Evolutionary conservation across 805 yeast species (phyloP), one percentile per base, ranked within the genome.

Genomic region (Metschnikowia cerradonensis): DNA sequence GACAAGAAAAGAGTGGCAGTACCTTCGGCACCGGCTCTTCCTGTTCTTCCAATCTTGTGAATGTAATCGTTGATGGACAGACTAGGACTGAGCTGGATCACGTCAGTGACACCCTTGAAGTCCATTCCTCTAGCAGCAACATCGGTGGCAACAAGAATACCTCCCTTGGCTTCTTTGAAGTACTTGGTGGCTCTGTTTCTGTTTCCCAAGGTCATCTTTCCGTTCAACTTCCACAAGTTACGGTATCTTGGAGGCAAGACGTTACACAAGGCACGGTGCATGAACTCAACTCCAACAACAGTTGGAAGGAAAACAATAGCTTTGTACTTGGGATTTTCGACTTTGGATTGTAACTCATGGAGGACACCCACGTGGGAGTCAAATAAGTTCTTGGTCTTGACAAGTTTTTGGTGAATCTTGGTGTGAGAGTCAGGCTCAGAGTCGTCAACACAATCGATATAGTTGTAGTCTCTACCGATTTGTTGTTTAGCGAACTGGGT

Each of bases 51-150:
- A 63, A 92, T 85, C 68, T 96, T 85, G 71, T 92, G 98, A 52
- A 90, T 82, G 65, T 91, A 90, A 55, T 86, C 85, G n/a, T 91
- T 81, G 22, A 82, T 69, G 51, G 84, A 88, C 43, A 77, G 70
- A 53, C 94, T 88, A n/a, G 84, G 77, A 57, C 92, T 88, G 49
- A 89, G 67, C 72, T 92, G 97, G 60, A 87, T 72, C 47, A 92
- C 97, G 64, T 89, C 88, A 23, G 90, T 71, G 30, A 92, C 95
- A 59, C 82, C 81, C 50, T 91, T 94, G 78, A 92, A 88, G 73
- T 92, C 97, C 86, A 92, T 84, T 59, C 98, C 98, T 71, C 98
- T 83, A 13, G 97, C 97, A 54, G 91, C 95, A 52, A 92, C 97
- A 69, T 90, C 96, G 6, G 97, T 88, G 50, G 92, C 84, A 49